Conservation (phyloP, 208 protist genomes). For the Leishmania tarentolae region DNA sequence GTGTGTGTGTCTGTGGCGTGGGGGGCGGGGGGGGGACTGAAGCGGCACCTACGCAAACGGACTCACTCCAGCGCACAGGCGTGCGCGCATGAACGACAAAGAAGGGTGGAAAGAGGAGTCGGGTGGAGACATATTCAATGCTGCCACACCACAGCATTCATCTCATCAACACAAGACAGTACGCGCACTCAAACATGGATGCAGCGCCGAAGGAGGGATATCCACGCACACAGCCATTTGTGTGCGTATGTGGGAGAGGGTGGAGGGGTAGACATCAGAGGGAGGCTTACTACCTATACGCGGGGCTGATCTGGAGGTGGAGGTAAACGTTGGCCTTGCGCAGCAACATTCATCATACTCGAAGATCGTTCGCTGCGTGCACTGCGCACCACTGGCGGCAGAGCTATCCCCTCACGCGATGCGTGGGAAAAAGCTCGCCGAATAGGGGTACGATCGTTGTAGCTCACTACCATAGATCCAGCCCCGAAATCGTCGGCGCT, state of each 20-base stretch:
- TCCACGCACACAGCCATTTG: background rate
- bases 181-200: too few species aligned
- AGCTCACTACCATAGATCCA: background rate
- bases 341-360: constrained; percentile 12
- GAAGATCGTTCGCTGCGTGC: constrained; percentile 15
- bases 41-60: background rate
- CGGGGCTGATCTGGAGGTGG: constrained; percentile 17
- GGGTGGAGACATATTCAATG: too few species aligned
- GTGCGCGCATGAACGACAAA: too few species aligned
- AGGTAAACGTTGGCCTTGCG: constrained; percentile 11
- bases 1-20: too few species aligned
- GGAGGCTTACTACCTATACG: constrained; percentile 1
- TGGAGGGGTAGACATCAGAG: background rate
- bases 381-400: constrained; percentile 28
- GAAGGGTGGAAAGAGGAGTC: too few species aligned
- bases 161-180: too few species aligned
- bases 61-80: background rate
- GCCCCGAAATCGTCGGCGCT: constrained; percentile 8
- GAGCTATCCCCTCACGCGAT: constrained; percentile 19
- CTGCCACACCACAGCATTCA: too few species aligned
- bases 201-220: background rate
- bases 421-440: constrained; percentile 17
- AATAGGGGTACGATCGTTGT: constrained; percentile 17
- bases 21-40: too few species aligned
- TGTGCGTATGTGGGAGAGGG: background rate